A percentile compares a stretch with the other conserved stretches of the same genome.
Evolutionary conservation across 257 asterid species (phyloP).

Genomic region (Solanum dulcamara): DNA sequence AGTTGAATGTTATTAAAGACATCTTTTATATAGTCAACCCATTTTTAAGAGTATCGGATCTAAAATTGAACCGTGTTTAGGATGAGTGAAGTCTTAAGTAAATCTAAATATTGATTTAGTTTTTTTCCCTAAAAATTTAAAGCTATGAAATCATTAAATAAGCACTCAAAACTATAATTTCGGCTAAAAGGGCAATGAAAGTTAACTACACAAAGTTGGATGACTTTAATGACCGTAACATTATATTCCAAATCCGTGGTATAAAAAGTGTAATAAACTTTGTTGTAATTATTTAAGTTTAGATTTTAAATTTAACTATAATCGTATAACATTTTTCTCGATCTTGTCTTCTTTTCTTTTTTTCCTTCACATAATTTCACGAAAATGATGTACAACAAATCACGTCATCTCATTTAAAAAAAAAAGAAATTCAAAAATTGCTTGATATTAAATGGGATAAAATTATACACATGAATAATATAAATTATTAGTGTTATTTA

Average conservation of each 20-base stretch:
- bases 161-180: not conserved
- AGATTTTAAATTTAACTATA: not conserved
- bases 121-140: not conserved
- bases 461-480: not conserved
- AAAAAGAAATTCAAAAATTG: not conserved
- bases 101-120: not conserved
- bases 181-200: not conserved
- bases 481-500: not conserved
- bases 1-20: not conserved
- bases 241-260: not conserved
- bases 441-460: not conserved
- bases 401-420: not conserved
- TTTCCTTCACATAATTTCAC: not conserved
- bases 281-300: not conserved
- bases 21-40: not conserved
- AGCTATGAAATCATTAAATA: not conserved
- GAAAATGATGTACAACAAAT: not conserved
- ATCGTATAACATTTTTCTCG: not conserved
- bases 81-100: not conserved
- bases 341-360: not conserved
- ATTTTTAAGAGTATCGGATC: not conserved
- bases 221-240: rapidly evolving
- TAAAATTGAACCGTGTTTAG: not conserved
- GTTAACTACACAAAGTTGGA: not conserved
- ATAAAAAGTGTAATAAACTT: not conserved